Conservation (phyloP, 2,329 filamentous ascomycete species). For the Escovopsis sp. region DNA sequence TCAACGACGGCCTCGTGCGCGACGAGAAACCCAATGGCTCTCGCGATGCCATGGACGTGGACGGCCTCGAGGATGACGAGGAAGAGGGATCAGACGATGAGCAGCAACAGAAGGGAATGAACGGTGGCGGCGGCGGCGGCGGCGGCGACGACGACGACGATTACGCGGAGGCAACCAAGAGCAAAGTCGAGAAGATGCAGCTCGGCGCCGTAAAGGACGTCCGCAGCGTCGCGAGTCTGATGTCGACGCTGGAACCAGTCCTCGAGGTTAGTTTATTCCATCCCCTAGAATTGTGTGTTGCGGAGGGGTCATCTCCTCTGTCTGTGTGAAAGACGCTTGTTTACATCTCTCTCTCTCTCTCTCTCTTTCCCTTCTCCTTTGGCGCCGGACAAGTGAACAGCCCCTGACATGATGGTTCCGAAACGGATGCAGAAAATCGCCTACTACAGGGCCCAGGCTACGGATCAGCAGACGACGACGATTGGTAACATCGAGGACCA, state of each 20-base stretch:
- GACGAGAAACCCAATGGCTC: constrained; percentile 25
- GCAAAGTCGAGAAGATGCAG: constrained; percentile 72
- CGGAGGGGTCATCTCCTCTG: constrained; percentile 5
- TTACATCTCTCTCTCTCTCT: constrained; percentile 41
- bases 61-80: constrained; percentile 39
- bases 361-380: constrained; percentile 4
- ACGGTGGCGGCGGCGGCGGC: constrained; percentile 25
- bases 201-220: constrained; percentile 61
- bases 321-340: constrained; percentile 25
- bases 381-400: constrained; percentile 26
- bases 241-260: constrained; percentile 68
- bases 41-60: constrained; percentile 38
- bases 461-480: constrained; percentile 42
- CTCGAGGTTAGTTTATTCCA: constrained; percentile 53
- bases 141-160: constrained; percentile 28
- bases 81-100: constrained; percentile 31
- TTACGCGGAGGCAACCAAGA: constrained; percentile 56
- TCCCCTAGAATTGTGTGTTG: constrained; percentile 12
- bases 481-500: constrained; percentile 83
- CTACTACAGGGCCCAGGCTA: constrained; percentile 56
- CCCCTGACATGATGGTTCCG: constrained; percentile 48
- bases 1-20: constrained; percentile 33
- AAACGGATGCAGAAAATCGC: constrained; percentile 57
- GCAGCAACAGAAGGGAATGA: constrained; percentile 37
- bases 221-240: constrained; percentile 61